Evolutionary conservation across 2,329 filamentous ascomycete genomes (phyloP).

Genomic region (Apiospora kogelbergensis): DNA sequence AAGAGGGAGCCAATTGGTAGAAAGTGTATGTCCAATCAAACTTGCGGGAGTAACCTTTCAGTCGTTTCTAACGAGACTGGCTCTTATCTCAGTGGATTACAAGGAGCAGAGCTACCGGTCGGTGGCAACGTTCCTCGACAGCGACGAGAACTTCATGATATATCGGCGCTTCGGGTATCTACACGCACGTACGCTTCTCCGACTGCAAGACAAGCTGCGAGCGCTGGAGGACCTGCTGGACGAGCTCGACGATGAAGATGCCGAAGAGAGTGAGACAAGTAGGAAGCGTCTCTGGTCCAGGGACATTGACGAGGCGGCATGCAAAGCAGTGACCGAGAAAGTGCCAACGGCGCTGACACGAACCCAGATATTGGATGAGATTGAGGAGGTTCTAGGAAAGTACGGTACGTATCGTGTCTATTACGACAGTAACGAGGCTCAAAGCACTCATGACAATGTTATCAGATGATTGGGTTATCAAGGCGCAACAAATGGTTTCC

Average conservation of each 20-base stretch:
- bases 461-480: not conserved
- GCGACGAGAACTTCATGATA: slow-evolving; percentile 12
- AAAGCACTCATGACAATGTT: not conserved
- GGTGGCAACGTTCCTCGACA: slow-evolving; percentile 2
- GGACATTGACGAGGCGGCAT: not conserved
- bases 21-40: not conserved
- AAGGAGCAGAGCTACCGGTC: slow-evolving; percentile 1
- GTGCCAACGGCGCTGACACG: not conserved
- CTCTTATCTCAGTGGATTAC: not conserved
- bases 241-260: not conserved
- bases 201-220: not conserved
- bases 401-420: not conserved
- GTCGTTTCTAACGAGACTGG: not conserved
- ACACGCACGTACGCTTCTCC: not conserved
- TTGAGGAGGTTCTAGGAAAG: not conserved
- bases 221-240: not conserved
- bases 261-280: not conserved
- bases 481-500: not conserved
- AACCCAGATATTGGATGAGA: not conserved
- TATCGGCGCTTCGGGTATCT: slow-evolving; percentile 8
- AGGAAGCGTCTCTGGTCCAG: not conserved
- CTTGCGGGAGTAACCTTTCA: too few relatives aligned
- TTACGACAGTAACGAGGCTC: too few relatives aligned
- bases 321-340: not conserved
- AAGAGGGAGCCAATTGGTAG: not conserved